phyloP scores from a whole-genome alignment of 2,329 filamentous ascomycete genomes.

The Calonectria naviculata region DNA sequence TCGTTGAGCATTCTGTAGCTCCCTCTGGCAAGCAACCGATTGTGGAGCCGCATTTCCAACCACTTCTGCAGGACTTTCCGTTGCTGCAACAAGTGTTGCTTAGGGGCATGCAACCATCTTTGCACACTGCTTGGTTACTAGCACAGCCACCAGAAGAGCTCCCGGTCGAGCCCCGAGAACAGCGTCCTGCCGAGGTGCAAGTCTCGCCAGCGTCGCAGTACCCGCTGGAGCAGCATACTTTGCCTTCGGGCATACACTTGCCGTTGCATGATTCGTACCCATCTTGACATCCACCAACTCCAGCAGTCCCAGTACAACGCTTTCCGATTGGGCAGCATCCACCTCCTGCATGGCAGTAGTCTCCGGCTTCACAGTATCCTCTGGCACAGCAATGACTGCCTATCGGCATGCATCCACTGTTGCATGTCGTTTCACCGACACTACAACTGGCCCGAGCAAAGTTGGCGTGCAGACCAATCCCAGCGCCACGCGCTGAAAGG shows the following conservation, averaged over 20 bases:
- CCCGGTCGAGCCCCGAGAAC: background rate
- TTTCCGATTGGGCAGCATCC: background rate
- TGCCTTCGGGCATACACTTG: background rate
- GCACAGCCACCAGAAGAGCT: background rate
- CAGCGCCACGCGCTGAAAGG: background rate
- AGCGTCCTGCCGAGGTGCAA: background rate
- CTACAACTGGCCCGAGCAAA: background rate
- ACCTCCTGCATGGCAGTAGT: background rate
- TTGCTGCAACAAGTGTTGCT: background rate
- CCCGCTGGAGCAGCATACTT: background rate
- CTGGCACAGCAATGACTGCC: background rate
- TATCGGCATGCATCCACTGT: background rate
- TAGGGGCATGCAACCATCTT: background rate
- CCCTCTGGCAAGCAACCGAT: background rate
- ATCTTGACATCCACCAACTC: background rate
- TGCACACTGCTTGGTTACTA: background rate
- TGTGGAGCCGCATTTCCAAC: background rate
- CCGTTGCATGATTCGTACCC: background rate
- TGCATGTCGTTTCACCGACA: background rate
- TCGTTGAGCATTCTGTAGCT: background rate
- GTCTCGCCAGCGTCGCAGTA: background rate
- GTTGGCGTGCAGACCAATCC: background rate
- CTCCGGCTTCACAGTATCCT: background rate
- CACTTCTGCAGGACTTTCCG: background rate
- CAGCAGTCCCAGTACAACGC: background rate